These are phyloP conservation scores for Pinus taeda DNA, from an alignment of 75 land plant genomes.

Conservation along the genomic window DNA sequence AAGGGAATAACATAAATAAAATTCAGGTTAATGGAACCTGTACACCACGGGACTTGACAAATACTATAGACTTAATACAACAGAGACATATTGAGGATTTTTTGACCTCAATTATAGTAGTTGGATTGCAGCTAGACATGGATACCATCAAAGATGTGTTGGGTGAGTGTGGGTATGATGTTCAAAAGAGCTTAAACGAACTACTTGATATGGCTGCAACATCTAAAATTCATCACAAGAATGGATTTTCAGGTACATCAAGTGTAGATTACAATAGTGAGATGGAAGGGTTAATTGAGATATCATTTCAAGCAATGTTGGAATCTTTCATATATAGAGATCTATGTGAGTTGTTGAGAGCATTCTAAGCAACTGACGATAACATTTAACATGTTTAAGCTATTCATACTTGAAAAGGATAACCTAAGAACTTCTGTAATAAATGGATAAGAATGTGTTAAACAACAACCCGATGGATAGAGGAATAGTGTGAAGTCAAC, in stretches of 20 bases:
- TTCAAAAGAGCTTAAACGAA: not conserved
- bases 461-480: no score
- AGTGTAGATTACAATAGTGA: not conserved
- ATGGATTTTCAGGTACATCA: not conserved
- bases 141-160: no score
- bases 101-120: constrained; percentile 1
- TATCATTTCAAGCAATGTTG: constrained; percentile 1
- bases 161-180: no score
- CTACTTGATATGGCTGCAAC: constrained; percentile 3
- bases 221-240: constrained; percentile 1
- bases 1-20: not conserved
- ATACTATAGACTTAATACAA: not conserved
- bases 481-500: not conserved
- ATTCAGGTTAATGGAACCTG: no score
- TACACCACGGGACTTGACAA: no score
- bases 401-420: no score
- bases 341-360: not conserved
- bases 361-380: not conserved
- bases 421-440: no score
- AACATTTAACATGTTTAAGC: not conserved
- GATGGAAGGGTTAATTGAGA: not conserved
- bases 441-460: no score
- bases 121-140: not conserved
- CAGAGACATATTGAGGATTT: not conserved
- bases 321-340: not conserved